These are phyloP conservation scores for Ceratocystiopsis minuta DNA, from an alignment of 2,329 filamentous ascomycete genomes.

Conservation along the genomic window DNA sequence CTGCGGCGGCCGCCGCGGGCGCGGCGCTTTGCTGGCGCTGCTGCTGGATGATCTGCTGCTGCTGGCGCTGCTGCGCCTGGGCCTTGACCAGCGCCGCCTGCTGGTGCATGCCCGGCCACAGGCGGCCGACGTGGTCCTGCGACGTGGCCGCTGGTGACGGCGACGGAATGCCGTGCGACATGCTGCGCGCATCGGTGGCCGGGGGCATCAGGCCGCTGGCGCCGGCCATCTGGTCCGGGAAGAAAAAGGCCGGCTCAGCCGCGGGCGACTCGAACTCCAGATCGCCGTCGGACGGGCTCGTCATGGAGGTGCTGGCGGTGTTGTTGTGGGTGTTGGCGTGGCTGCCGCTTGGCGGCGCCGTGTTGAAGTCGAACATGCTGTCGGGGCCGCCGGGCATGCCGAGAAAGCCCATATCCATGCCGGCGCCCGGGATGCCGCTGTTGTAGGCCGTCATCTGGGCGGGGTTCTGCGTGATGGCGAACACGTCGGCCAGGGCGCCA, in stretches of 20 bases:
- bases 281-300: slow-evolving; percentile 45
- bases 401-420: slow-evolving; percentile 28
- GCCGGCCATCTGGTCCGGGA: slow-evolving; percentile 23
- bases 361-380: slow-evolving; percentile 56
- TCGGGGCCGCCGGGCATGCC: slow-evolving; percentile 36
- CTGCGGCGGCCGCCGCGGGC: not conserved
- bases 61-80: slow-evolving; percentile 49
- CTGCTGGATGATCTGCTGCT: slow-evolving; percentile 43
- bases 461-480: slow-evolving; percentile 50
- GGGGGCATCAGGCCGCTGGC: slow-evolving; percentile 39
- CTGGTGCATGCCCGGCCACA: slow-evolving; percentile 89
- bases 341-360: slow-evolving; percentile 31
- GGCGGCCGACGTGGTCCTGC: slow-evolving; percentile 38
- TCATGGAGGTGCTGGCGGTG: too few relatives aligned
- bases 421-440: slow-evolving; percentile 12
- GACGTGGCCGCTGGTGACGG: slow-evolving; percentile 16
- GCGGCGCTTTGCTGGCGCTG: slow-evolving; percentile 21
- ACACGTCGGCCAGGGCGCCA: slow-evolving; percentile 62
- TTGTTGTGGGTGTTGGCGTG: not conserved
- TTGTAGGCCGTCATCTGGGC: slow-evolving; percentile 33
- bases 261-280: slow-evolving; percentile 45
- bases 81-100: slow-evolving; percentile 67
- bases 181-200: slow-evolving; percentile 37
- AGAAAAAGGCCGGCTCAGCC: slow-evolving; percentile 46
- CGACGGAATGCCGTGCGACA: slow-evolving; percentile 24